Base-by-base conservation (phyloP, 371 early-diverging fungal genomes). In the Mortierella polycephala region DNA sequence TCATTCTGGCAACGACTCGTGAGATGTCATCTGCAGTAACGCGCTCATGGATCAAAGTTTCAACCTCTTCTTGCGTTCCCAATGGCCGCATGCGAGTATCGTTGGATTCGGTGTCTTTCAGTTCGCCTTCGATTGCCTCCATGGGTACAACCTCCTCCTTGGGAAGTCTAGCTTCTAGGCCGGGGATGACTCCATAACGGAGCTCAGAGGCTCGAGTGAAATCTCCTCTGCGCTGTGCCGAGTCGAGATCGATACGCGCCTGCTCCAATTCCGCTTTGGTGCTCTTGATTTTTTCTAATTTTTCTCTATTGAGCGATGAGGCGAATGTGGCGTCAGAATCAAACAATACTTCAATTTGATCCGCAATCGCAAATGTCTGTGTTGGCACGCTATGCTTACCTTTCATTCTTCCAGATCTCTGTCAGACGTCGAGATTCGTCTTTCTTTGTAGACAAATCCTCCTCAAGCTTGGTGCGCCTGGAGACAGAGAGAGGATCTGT, bases 1-100 rank as follows among this genome's bases (percentile, higher is more conserved):
- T 97, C 85, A 92, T 90, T 23, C 92, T 87, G 5, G 93, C 87
- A 7, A 98, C 92, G 5, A 96, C 93, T 51, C 90, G 86, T 1
- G 96, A 96, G 76, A 96, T 93, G 71, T 95, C 92, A 62, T 94
- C 91, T 1, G 94, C 85, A 1, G 93, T 93, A 20, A 97, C 96
- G 56, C 95, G 88, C 79, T 96, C 96, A 75, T 94, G 93, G 13
- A 95, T 84, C 50, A 94, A 74, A 10, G 87, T 82, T 49, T 88
- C 89, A 2, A 85, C 75, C 42, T 85, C 85, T 14, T 87, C 87
- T 37, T 90, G 88, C 11, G 81, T 79, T 47, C 80, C 80, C 51
- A 72, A 18, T 0, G 80, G 80, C 4, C 73, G 60, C 59, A 70
- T 67, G 2, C 63, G 71, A 18, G 47, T 53, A 16, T 66, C 63